These are phyloP conservation scores for Boletus sp. DNA, from an alignment of 1,284 basidiomycete species.

Conservation along the genomic window DNA sequence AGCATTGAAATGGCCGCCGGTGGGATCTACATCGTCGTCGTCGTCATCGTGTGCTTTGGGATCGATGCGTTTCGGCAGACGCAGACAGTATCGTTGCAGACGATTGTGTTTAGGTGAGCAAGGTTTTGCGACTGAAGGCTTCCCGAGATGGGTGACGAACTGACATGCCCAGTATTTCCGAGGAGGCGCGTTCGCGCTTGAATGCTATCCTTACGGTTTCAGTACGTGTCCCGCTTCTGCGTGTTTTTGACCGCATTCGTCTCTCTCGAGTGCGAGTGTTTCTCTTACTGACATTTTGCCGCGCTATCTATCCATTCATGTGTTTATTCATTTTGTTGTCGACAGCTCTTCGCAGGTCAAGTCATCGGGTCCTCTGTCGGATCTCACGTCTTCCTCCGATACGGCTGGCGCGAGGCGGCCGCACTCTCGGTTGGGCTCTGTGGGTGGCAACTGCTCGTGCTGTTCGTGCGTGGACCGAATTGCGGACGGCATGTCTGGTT, in stretches of 20 bases:
- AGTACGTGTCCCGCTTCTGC: constrained; percentile 32
- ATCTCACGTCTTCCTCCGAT: constrained; percentile 47
- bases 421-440: constrained; percentile 49
- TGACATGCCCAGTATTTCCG: constrained; percentile 45
- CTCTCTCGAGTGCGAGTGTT: neutral
- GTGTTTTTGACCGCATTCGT: neutral
- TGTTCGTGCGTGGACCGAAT: constrained; percentile 47
- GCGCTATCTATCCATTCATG: neutral
- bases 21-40: constrained; percentile 56
- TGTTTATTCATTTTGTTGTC: neutral
- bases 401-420: constrained; percentile 53
- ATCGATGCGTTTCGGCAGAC: constrained; percentile 48
- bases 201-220: constrained; percentile 64
- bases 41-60: constrained; percentile 46
- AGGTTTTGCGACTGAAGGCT: neutral
- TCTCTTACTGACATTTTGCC: neutral
- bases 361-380: constrained; percentile 55
- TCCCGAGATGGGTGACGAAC: neutral
- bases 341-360: constrained; percentile 45
- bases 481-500: constrained; percentile 32
- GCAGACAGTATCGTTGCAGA: constrained; percentile 40
- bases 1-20: constrained; percentile 58
- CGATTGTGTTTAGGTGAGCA: constrained; percentile 40
- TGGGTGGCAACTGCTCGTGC: constrained; percentile 39
- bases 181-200: constrained; percentile 56